These are phyloP conservation scores for Phytophthora fragariaefolia DNA, from an alignment of 352 stramenopile species.

Conservation along the genomic window DNA sequence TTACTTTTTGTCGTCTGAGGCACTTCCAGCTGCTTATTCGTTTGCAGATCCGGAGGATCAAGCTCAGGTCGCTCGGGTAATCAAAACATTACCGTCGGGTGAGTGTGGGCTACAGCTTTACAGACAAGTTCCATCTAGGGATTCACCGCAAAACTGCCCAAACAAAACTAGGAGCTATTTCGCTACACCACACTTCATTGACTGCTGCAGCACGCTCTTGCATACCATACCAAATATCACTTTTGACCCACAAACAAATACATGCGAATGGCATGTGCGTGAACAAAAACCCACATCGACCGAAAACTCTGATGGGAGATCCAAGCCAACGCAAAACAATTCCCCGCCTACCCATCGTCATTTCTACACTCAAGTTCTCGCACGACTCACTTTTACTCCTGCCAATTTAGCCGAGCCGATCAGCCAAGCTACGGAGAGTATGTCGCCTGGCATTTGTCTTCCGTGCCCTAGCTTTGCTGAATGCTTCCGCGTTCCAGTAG, in stretches of 20 bases:
- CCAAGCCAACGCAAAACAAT: slow-evolving; percentile 4
- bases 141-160: slow-evolving; percentile 1
- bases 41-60: slow-evolving; percentile 22
- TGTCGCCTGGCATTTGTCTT: background rate
- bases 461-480: slow-evolving; percentile 23
- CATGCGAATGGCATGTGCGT: slow-evolving; percentile 34
- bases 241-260: slow-evolving; percentile 32
- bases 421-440: slow-evolving; percentile 3
- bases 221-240: slow-evolving; percentile 45
- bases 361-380: slow-evolving; percentile 45
- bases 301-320: background rate
- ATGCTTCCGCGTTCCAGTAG: slow-evolving; percentile 15
- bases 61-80: slow-evolving; percentile 51
- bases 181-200: slow-evolving; percentile 50
- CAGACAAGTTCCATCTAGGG: slow-evolving; percentile 22
- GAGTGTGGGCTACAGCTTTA: slow-evolving; percentile 50
- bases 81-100: slow-evolving; percentile 33
- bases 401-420: slow-evolving; percentile 22
- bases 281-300: background rate
- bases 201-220: slow-evolving; percentile 45
- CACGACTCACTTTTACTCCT: slow-evolving; percentile 37
- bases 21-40: slow-evolving; percentile 12
- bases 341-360: slow-evolving; percentile 17
- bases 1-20: slow-evolving; percentile 40
- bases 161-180: slow-evolving; percentile 33